A percentile compares a stretch with the other conserved stretches of the same genome.
phyloP scores from a whole-genome alignment of 2,329 filamentous ascomycete species.

The Botrytis aclada region DNA sequence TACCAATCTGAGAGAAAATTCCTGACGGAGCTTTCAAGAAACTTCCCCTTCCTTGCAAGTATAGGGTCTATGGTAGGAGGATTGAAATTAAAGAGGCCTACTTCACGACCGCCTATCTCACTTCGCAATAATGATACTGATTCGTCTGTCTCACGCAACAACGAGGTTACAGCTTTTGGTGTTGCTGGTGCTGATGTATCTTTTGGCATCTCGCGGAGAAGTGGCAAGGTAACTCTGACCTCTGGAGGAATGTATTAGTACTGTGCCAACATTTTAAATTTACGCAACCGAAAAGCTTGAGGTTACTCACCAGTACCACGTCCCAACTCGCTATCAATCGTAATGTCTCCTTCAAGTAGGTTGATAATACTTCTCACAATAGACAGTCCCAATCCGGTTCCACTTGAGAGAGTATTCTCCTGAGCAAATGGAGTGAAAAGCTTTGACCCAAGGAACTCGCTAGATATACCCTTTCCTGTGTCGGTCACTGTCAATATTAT shows the following conservation, averaged over 20 bases:
- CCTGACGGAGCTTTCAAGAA: constrained; percentile 31
- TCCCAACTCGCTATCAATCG: constrained; percentile 53
- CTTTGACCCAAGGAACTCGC: constrained; percentile 59
- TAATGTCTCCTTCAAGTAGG: constrained; percentile 57
- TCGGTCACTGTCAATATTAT: constrained; percentile 69
- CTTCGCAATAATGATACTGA: constrained; percentile 28
- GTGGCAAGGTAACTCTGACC: constrained; percentile 36
- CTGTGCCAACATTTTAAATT: not conserved
- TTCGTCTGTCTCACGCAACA: constrained; percentile 30
- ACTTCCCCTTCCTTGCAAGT: constrained; percentile 23
- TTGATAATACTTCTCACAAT: constrained; percentile 63
- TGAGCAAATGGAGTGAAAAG: constrained; percentile 63
- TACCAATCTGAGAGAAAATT: constrained; percentile 37
- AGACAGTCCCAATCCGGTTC: constrained; percentile 61
- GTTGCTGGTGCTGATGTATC: constrained; percentile 22
- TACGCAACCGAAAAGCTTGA: not conserved
- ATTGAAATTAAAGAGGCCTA: constrained; percentile 35
- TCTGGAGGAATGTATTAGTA: constrained; percentile 28
- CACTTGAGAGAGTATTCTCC: constrained; percentile 59
- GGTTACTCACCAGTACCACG: constrained; percentile 52
- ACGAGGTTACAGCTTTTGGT: constrained; percentile 27
- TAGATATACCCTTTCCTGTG: constrained; percentile 65
- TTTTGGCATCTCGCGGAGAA: constrained; percentile 34
- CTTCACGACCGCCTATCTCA: constrained; percentile 28
- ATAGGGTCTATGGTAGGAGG: constrained; percentile 28